phyloP scores from a whole-genome alignment of 202 grass and related monocot genomes.

The Eragrostis tef region DNA sequence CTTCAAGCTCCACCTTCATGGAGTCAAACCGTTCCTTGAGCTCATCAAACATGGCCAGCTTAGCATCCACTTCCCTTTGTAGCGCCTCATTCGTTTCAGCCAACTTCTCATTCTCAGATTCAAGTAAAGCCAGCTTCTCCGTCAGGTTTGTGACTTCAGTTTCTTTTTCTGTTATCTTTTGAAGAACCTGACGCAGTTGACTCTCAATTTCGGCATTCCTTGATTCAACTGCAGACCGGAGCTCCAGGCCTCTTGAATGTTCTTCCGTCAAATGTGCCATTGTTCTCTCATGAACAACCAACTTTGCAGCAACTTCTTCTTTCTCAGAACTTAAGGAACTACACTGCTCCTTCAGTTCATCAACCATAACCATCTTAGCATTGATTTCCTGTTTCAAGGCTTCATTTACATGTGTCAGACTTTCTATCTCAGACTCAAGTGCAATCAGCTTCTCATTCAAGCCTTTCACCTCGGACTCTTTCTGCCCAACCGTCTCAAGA shows the following conservation, averaged over 20 bases:
- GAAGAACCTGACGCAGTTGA: slow-evolving; percentile 32
- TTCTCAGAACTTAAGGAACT: slow-evolving; percentile 47
- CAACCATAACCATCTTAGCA: slow-evolving; percentile 54
- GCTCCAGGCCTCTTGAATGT: slow-evolving; percentile 56
- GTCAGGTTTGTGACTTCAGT: slow-evolving; percentile 44
- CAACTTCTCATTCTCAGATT: slow-evolving; percentile 53
- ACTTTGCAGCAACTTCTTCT: slow-evolving; percentile 53
- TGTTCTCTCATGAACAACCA: slow-evolving; percentile 52
- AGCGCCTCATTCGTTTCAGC: slow-evolving; percentile 47
- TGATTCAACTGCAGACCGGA: slow-evolving; percentile 52
- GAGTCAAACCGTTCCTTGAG: slow-evolving; percentile 62
- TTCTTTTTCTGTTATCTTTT: slow-evolving; percentile 51
- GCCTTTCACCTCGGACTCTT: slow-evolving; percentile 65
- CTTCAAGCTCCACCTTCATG: slow-evolving; percentile 78
- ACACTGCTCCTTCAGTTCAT: slow-evolving; percentile 62
- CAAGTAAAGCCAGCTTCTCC: slow-evolving; percentile 51
- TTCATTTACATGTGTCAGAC: slow-evolving; percentile 57
- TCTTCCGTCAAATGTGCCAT: slow-evolving; percentile 57
- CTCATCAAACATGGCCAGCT: slow-evolving; percentile 62
- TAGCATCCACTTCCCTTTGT: slow-evolving; percentile 61
- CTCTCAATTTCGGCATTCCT: slow-evolving; percentile 51
- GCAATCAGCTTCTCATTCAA: slow-evolving; percentile 82
- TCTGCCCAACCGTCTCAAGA: slow-evolving; percentile 54
- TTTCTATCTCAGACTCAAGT: slow-evolving; percentile 67
- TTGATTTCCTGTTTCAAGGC: slow-evolving; percentile 62